phyloP scores from a whole-genome alignment of 805 yeast genomes.

The Jamesozyma lodderae region DNA sequence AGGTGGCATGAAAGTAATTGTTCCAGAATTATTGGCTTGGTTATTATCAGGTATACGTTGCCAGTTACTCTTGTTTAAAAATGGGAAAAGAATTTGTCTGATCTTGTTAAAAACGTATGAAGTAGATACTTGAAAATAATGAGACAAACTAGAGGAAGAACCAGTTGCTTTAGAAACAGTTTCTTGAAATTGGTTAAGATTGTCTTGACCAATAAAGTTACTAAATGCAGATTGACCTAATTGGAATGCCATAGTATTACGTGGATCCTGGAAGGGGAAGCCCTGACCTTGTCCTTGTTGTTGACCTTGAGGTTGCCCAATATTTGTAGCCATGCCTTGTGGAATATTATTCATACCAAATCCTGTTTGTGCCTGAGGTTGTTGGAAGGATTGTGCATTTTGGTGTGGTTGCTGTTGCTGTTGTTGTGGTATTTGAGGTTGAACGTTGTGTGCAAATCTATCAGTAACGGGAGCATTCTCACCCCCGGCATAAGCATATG shows the following conservation, averaged over 20 bases:
- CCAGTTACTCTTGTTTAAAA: slow-evolving; percentile 76
- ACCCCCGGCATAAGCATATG: slow-evolving; percentile 33
- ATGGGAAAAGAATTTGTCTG: slow-evolving; percentile 72
- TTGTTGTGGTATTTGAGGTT: slow-evolving; percentile 11
- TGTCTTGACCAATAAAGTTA: slow-evolving; percentile 41
- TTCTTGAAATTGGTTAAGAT: slow-evolving; percentile 44
- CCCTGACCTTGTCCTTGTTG: slow-evolving; percentile 13
- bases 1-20: slow-evolving; percentile 45
- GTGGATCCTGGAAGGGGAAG: slow-evolving; percentile 60
- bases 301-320: background rate
- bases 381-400: slow-evolving; percentile 13
- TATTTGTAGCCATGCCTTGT: background rate
- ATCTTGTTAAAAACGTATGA: slow-evolving; percentile 72
- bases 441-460: slow-evolving; percentile 12
- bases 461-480: slow-evolving; percentile 11
- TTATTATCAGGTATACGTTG: slow-evolving; percentile 39
- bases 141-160: slow-evolving; percentile 49
- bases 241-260: slow-evolving; percentile 77
- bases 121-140: slow-evolving; percentile 88
- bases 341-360: background rate
- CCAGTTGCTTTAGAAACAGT: slow-evolving; percentile 36
- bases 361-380: slow-evolving; percentile 3
- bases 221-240: slow-evolving; percentile 74
- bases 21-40: slow-evolving; percentile 6
- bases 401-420: slow-evolving; percentile 28